Conservation (phyloP, 345 rosid species). For the Psidium guajava region DNA sequence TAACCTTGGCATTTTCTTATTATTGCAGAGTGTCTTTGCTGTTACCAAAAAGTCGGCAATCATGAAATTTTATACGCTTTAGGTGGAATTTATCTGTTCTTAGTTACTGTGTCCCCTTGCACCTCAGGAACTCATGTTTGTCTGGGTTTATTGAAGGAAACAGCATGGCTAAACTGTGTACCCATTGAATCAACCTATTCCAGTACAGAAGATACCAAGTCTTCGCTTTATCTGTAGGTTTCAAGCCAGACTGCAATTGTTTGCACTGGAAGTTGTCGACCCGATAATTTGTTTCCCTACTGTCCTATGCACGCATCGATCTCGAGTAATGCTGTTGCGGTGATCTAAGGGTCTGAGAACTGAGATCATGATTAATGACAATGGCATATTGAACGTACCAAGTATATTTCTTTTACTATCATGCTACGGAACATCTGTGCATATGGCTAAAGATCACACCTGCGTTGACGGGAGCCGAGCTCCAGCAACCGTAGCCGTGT, state of each 20-base stretch:
- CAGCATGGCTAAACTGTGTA: neutral
- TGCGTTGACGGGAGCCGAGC: slow-evolving; percentile 71
- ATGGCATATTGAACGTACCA: neutral
- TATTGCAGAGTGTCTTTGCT: neutral
- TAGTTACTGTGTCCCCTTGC: neutral
- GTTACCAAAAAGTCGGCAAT: neutral
- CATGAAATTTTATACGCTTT: neutral
- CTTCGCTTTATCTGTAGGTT: neutral
- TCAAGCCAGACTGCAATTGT: neutral
- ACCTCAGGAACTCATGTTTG: neutral
- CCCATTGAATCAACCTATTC: neutral
- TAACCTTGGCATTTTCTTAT: neutral
- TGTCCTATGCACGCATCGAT: neutral
- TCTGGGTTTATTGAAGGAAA: neutral
- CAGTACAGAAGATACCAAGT: neutral
- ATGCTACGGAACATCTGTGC: neutral
- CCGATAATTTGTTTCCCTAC: neutral
- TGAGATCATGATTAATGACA: neutral
- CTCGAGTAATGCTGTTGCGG: neutral
- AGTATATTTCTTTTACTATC: neutral
- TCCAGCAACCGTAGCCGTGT: slow-evolving; percentile 86
- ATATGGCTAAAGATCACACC: slow-evolving; percentile 26
- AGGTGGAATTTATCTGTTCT: neutral
- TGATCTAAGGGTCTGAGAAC: neutral
- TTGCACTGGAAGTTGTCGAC: neutral